phyloP scores from a whole-genome alignment of 345 rosid species.

The Populus alba region DNA sequence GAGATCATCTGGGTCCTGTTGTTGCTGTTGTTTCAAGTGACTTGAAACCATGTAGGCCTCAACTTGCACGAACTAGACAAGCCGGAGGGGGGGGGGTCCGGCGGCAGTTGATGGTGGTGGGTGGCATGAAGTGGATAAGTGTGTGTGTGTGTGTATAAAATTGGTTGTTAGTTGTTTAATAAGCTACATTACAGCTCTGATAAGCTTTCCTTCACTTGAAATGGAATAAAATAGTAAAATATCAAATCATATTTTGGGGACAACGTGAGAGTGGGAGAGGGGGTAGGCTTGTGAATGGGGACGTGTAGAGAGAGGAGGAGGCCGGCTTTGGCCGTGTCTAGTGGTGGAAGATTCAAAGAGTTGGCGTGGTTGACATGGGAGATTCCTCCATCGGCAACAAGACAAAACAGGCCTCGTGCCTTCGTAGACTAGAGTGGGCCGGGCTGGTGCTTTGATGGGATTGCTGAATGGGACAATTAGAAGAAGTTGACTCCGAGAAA shows the following conservation, averaged over 20 bases:
- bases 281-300: neutral
- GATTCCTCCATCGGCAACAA: no score
- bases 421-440: no score
- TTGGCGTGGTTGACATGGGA: no score
- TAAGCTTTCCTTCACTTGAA: no score
- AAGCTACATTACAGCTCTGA: no score
- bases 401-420: no score
- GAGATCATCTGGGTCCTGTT: no score
- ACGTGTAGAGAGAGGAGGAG: neutral
- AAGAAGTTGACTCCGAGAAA: neutral
- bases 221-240: neutral
- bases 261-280: neutral
- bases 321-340: neutral
- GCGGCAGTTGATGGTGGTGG: slow-evolving; percentile 1
- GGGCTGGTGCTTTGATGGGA: neutral
- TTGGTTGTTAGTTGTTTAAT: no score
- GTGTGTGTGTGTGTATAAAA: no score
- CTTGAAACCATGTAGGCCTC: no score
- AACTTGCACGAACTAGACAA: neutral
- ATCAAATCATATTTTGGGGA: neutral
- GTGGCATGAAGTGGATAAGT: neutral
- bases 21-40: no score
- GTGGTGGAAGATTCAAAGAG: neutral
- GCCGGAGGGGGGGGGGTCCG: neutral
- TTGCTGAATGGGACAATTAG: neutral